phyloP scores from a whole-genome alignment of 495 filamentous ascomycete genomes.

The Neurospora intermedia region DNA sequence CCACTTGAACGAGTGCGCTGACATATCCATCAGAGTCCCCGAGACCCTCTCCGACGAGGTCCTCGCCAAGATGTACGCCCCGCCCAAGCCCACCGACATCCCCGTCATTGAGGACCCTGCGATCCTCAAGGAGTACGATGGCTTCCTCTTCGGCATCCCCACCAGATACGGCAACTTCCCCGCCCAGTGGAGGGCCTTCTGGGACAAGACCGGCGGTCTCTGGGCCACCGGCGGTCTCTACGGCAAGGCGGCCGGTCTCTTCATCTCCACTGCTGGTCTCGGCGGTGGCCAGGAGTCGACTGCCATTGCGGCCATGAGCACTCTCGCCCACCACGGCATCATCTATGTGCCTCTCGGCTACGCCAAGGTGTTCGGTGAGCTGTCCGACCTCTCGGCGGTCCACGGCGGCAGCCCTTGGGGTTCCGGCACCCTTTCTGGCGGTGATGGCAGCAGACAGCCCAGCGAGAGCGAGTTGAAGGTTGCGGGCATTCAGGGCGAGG shows the following conservation, averaged over 20 bases:
- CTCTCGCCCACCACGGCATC: constrained; percentile 86
- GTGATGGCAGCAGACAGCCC: constrained; percentile 75
- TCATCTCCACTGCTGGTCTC: constrained; percentile 69
- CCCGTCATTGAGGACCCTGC: constrained; percentile 53
- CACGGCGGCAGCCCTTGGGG: constrained; percentile 89
- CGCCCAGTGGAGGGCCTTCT: constrained; percentile 89
- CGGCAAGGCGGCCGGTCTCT: constrained; percentile 88
- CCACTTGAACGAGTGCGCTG: background rate
- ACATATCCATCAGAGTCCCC: constrained; percentile 43
- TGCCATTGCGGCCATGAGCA: constrained; percentile 70
- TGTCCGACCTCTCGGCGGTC: constrained; percentile 62
- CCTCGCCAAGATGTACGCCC: constrained; percentile 74
- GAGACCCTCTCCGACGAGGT: constrained; percentile 84
- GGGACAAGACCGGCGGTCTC: constrained; percentile 69
- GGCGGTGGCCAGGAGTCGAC: constrained; percentile 95
- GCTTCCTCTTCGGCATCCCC: constrained; percentile 88
- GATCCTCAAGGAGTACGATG: constrained; percentile 70
- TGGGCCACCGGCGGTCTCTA: constrained; percentile 64
- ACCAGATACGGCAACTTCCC: constrained; percentile 99
- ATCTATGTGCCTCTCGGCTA: constrained; percentile 94
- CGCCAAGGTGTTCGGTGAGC: constrained; percentile 58
- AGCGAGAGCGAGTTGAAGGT: constrained; percentile 61
- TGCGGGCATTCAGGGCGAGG: constrained; percentile 70
- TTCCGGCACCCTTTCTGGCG: constrained; percentile 79
- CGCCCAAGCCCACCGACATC: constrained; percentile 57